Evolutionary conservation across 345 rosid genomes (phyloP).

Genomic region (Xanthoceras sorbifolium): DNA sequence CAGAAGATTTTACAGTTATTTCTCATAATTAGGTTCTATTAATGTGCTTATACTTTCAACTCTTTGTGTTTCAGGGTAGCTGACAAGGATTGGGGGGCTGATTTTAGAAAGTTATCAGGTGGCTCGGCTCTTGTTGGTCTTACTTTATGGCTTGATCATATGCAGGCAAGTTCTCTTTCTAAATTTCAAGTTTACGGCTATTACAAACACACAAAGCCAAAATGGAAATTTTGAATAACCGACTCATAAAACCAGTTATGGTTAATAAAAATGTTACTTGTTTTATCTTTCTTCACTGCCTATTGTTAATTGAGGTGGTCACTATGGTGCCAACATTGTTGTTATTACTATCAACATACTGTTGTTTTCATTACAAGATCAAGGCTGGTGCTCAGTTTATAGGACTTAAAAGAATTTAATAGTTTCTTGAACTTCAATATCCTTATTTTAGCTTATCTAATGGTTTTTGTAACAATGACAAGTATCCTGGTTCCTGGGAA

Average conservation of each 20-base stretch:
- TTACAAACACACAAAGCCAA: neutral
- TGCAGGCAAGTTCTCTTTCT: constrained; percentile 68
- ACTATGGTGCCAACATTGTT: neutral
- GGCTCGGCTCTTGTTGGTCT: constrained; percentile 97
- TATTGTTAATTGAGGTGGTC: neutral
- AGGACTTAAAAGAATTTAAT: neutral
- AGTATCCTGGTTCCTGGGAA: neutral
- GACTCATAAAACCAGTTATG: neutral
- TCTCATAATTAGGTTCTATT: neutral
- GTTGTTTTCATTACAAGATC: neutral
- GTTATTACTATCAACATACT: neutral
- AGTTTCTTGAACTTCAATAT: neutral
- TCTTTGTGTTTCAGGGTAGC: constrained; percentile 67
- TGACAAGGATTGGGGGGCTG: constrained; percentile 97
- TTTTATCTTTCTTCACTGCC: neutral
- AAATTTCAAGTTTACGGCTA: constrained; percentile 13
- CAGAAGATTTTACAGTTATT: neutral
- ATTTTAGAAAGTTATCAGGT: constrained; percentile 86
- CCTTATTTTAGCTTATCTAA: neutral
- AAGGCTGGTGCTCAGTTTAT: neutral
- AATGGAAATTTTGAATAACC: neutral
- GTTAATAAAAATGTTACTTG: neutral
- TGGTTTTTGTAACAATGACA: neutral
- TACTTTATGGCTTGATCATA: constrained; percentile 90
- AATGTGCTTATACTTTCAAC: constrained; percentile 16